Evolutionary conservation across 805 yeast species (phyloP).

Genomic region (Pichia membranifaciens): DNA sequence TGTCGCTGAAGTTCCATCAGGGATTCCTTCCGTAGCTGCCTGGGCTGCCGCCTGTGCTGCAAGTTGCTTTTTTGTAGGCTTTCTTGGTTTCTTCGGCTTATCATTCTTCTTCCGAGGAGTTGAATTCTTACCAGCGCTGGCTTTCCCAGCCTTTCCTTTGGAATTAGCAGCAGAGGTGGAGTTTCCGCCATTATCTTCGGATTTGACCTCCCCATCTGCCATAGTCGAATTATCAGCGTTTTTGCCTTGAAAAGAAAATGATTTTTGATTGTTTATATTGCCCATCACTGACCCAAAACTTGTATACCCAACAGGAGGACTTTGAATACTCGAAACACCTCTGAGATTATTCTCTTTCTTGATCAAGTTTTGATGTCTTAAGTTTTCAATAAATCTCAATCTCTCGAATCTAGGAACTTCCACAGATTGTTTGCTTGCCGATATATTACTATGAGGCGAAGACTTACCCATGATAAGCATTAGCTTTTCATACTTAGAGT

Average conservation of each 20-base stretch:
- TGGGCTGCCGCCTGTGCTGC: slow-evolving; percentile 26
- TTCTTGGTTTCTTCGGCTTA: slow-evolving; percentile 26
- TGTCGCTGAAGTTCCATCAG: slow-evolving; percentile 14
- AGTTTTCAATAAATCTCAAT: slow-evolving; percentile 81
- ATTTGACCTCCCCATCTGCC: neutral
- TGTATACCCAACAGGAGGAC: slow-evolving; percentile 4
- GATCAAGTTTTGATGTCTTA: slow-evolving; percentile 35
- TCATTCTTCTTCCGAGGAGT: slow-evolving; percentile 18
- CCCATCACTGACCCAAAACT: slow-evolving; percentile 6
- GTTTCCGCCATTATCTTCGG: neutral
- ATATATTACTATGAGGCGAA: slow-evolving; percentile 29
- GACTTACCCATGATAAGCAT: slow-evolving; percentile 66
- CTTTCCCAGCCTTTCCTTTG: slow-evolving; percentile 4
- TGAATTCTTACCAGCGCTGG: slow-evolving; percentile 1
- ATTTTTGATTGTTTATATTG: neutral
- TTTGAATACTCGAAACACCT: slow-evolving; percentile 8
- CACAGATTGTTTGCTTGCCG: slow-evolving; percentile 34
- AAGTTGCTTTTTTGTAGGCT: slow-evolving; percentile 30
- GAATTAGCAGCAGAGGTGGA: neutral
- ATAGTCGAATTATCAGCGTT: neutral
- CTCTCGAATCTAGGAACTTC: slow-evolving; percentile 52
- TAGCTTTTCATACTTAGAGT: slow-evolving; percentile 82
- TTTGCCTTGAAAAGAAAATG: neutral
- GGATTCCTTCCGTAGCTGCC: slow-evolving; percentile 27
- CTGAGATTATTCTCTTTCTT: slow-evolving; percentile 11